Percentiles rank a stretch among this genome's conserved stretches.
phyloP scores from a whole-genome alignment of 345 rosid genomes.

The Schrenkiella parvula region DNA sequence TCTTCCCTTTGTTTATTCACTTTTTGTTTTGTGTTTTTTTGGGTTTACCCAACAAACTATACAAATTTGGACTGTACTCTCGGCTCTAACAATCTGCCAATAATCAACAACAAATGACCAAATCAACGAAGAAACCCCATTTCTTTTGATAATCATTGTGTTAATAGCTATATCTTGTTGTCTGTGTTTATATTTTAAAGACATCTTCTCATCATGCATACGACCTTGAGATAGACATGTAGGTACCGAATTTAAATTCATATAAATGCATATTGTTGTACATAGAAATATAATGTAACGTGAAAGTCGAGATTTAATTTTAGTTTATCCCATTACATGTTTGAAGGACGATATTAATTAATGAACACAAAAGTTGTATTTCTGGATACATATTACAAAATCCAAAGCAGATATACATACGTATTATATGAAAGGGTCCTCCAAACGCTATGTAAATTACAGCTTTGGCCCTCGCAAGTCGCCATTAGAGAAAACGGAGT shows the following conservation, averaged over 20 bases:
- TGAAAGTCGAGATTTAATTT: neutral
- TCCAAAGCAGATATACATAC: too few relatives aligned
- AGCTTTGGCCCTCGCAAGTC: neutral
- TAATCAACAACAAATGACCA: neutral
- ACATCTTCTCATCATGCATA: slow-evolving; percentile 7
- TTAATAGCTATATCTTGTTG: neutral
- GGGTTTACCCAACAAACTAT: neutral
- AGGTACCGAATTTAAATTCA: slow-evolving; percentile 12
- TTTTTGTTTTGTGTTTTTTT: neutral
- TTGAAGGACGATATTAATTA: too few relatives aligned
- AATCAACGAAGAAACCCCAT: neutral
- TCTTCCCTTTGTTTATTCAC: slow-evolving; percentile 10
- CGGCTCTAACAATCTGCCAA: neutral
- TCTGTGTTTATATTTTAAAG: neutral
- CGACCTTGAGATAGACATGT: neutral
- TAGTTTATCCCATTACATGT: neutral
- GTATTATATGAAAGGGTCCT: neutral
- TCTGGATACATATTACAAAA: too few relatives aligned
- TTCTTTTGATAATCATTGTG: neutral
- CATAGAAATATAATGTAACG: neutral
- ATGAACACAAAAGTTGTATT: too few relatives aligned
- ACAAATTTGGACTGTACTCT: neutral
- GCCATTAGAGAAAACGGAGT: slow-evolving; percentile 18
- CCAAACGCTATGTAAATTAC: neutral
- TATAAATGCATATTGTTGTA: neutral